A percentile compares a stretch with the other conserved stretches of the same genome.
phyloP scores from a whole-genome alignment of 2,329 filamentous ascomycete species.

The Exophiala bonariae region DNA sequence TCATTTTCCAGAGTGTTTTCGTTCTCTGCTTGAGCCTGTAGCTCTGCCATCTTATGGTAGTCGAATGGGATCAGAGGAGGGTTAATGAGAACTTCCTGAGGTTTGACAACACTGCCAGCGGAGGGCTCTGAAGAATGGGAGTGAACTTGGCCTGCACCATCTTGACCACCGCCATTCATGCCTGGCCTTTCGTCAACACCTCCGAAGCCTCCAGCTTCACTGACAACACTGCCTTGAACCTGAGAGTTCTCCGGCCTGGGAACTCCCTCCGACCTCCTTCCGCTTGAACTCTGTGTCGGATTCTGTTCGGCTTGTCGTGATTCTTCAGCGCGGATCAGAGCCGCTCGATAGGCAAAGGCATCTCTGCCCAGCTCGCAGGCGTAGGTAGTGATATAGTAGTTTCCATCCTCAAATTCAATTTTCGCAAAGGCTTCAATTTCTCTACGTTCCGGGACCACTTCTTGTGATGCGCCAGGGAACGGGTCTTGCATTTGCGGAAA shows the following conservation, averaged over 20 bases:
- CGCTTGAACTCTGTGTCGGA: constrained; percentile 43
- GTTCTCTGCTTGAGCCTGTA: constrained; percentile 22
- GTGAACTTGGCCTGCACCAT: constrained; percentile 11
- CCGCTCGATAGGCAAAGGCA: constrained; percentile 51
- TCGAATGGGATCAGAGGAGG: constrained; percentile 26
- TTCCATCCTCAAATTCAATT: constrained; percentile 64
- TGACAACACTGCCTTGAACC: constrained; percentile 52
- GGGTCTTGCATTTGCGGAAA: constrained; percentile 12
- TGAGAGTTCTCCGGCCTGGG: constrained; percentile 44
- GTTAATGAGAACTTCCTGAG: constrained; percentile 26
- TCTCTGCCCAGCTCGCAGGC: constrained; percentile 64
- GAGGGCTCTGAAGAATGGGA: constrained; percentile 26
- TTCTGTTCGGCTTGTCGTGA: constrained; percentile 38
- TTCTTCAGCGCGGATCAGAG: constrained; percentile 45
- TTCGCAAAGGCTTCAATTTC: constrained; percentile 62
- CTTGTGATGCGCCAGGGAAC: constrained; percentile 13
- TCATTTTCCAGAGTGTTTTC: constrained; percentile 16
- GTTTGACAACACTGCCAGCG: constrained; percentile 26
- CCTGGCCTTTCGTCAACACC: constrained; percentile 25
- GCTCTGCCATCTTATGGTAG: constrained; percentile 25
- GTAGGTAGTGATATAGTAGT: constrained; percentile 66
- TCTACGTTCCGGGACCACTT: constrained; percentile 18
- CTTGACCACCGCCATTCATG: constrained; percentile 15
- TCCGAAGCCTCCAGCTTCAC: constrained; percentile 54
- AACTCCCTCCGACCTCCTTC: constrained; percentile 44